Conservation (phyloP, 148 eudicot genomes). For the Cornus controversa region DNA sequence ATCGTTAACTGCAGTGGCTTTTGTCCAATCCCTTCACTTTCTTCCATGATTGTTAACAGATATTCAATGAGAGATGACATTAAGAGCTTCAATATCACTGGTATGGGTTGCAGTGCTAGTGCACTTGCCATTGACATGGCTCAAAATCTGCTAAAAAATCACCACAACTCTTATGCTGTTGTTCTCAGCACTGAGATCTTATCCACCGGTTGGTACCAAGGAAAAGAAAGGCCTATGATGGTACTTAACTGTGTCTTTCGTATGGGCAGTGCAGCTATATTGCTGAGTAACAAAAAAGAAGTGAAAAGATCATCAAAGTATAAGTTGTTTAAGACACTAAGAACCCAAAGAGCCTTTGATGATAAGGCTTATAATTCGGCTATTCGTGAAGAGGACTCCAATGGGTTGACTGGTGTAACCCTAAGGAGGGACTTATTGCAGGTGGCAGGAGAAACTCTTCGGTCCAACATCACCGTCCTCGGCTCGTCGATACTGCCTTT, state of each 20-base stretch:
- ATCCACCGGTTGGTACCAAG: conserved; percentile 70
- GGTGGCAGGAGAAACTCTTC: conserved; percentile 50
- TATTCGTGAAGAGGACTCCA: conserved; percentile 60
- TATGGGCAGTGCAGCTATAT: conserved; percentile 67
- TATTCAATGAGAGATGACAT: conserved; percentile 56
- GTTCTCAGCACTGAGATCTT: conserved; percentile 74
- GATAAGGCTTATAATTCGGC: conserved; percentile 59
- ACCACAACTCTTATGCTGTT: conserved; percentile 48
- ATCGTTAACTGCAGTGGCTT: conserved; percentile 79
- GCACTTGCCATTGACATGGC: conserved; percentile 53
- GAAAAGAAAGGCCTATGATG: conserved; percentile 50
- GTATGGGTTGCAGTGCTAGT: conserved; percentile 94
- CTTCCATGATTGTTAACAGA: conserved; percentile 53
- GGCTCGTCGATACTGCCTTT: conserved; percentile 47
- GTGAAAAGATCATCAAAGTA: conserved; percentile 40
- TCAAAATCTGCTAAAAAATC: conserved; percentile 40
- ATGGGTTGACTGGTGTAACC: conserved; percentile 64
- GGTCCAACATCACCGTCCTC: conserved; percentile 39
- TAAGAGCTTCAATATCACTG: conserved; percentile 56
- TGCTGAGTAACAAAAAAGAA: conserved; percentile 38
- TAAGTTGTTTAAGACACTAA: conserved; percentile 27
- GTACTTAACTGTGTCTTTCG: conserved; percentile 64
- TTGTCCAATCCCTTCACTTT: conserved; percentile 66
- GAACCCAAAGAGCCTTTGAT: conserved; percentile 55
- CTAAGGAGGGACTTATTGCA: conserved; percentile 54